Base-by-base conservation (phyloP, 345 rosid genomes). In the Lepidium aucheri region DNA sequence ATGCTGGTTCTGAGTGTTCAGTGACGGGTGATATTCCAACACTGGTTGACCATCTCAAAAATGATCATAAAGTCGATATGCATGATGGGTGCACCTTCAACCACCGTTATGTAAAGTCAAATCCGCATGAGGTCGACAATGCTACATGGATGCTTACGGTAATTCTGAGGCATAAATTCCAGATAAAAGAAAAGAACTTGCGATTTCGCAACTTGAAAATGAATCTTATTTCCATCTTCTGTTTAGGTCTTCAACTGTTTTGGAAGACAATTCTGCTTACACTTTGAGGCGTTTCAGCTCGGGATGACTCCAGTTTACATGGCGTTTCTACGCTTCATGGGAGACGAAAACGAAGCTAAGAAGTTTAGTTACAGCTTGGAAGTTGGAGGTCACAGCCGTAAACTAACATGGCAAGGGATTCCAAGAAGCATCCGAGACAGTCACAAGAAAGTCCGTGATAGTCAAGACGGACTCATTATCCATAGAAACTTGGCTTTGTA, bases 61-160 rank as follows among this genome's bases (percentile, higher is more conserved):
- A 85, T 73, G 91, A 89, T 46, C 98, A 92, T 83, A 87, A 85
- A 73, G 98, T 92, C 58, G 97, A 92, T 71, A 85, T 87, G 97
- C 97, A 89, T 51, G 83, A 86, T 49, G 95, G 98, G 0, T 81
- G 88, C 59, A 83, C 89, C 14, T 92, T 89, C 79, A 89, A 87
- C 73, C 95, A 92, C 72, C 80, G 93, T 72, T 92, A 92, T 73
- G 95, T 89, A 13, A 89, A 92, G 66, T 78, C 97, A 53, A 84
- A 86, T 76, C 88, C 98, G 4, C 84, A 72, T 2, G 98, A 87
- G 75, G 88, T 89, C n/a, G 96, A 89, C 70, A 89, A 92, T 55
- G 98, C 98, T 54, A 92, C 95, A 39, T 89, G 98, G 94, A 92
- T 87, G 98, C 76, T 89, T 63, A 92, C 98, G 40, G 98, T 92